These are phyloP conservation scores for Trichocladium uniseriatum DNA, from an alignment of 495 filamentous ascomycete species.

Conservation along the genomic window DNA sequence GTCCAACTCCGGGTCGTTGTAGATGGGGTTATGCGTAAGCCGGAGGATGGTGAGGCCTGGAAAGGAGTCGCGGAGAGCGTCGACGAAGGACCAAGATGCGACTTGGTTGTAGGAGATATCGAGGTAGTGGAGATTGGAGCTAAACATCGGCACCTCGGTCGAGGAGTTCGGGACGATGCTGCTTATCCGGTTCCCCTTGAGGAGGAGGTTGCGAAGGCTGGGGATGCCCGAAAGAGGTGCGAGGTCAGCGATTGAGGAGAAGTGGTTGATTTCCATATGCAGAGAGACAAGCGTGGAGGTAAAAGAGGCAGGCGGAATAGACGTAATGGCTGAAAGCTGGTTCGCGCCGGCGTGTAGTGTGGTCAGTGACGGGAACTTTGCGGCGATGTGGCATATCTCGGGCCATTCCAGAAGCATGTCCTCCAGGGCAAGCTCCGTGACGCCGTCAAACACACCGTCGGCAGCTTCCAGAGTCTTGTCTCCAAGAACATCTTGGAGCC, in stretches of 20 bases:
- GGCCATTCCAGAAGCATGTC: constrained; percentile 65
- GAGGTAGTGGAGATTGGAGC: constrained; percentile 47
- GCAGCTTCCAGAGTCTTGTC: constrained; percentile 28
- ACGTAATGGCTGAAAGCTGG: constrained; percentile 34
- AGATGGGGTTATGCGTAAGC: constrained; percentile 77
- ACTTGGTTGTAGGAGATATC: constrained; percentile 77
- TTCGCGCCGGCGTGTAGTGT: constrained; percentile 45
- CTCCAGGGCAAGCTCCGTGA: constrained; percentile 64
- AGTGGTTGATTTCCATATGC: constrained; percentile 66
- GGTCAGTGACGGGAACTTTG: constrained; percentile 51
- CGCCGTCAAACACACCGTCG: constrained; percentile 38
- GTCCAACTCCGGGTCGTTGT: constrained; percentile 45
- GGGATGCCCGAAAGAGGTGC: constrained; percentile 47
- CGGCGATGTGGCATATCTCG: constrained; percentile 45
- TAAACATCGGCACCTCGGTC: constrained; percentile 17
- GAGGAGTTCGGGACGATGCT: constrained; percentile 19
- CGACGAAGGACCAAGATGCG: constrained; percentile 59
- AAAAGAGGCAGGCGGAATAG: constrained; percentile 40
- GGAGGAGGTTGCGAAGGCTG: constrained; percentile 51
- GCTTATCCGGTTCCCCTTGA: constrained; percentile 48
- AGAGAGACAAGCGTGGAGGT: constrained; percentile 44
- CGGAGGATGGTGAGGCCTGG: constrained; percentile 65
- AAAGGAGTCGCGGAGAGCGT: constrained; percentile 53
- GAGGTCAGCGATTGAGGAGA: constrained; percentile 52
- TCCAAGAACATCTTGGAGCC: constrained; percentile 45